Evolutionary conservation across 2,329 filamentous ascomycete genomes (phyloP), one percentile per base, ranked within the genome.

Genomic region (Penicillium sp.): DNA sequence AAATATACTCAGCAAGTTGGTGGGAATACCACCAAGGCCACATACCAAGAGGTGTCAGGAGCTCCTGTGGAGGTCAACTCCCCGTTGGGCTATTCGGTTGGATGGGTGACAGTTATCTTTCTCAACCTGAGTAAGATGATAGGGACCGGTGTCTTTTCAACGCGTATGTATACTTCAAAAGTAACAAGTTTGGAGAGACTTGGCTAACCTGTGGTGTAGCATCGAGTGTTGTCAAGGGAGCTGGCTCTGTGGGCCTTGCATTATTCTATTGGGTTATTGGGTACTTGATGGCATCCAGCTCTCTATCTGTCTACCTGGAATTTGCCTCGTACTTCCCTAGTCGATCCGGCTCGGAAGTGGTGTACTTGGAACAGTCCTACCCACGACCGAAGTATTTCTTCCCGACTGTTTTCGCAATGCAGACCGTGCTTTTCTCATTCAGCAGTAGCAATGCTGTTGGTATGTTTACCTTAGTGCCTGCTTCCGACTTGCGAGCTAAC

Each of bases 311-410:
- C 0, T 88, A 88, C 53, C 79, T 88, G 8, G 86, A 89, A 62
- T 81, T 83, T 13, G 80, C 84, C 0, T 78, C 83, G 1, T 88
- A 85, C 57, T 89, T 88, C 54, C 85, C 86, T 0, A 88, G 82
- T 63, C 81, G 86, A 7, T 87, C 83, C 2, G 86, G 86, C 0
- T 80, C 81, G 0, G 84, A 89, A 61, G 85, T 87, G 0, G 86
- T 87, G 0, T 89, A 88, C 59, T 77, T 89, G 0, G 86, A 89
- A 60, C 86, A 89, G 63, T 83, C 84, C 0, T 89, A 81, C 57
- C 85, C 85, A 1, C 77, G 83, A 1, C 87, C 86, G 0, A 81
- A 77, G 50, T 86, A 84, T 64, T 79, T 89, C 55, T 83, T 89
- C 45, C 84, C 86, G 0, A 83, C 83, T 0, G 77, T 83, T 0